Evolutionary conservation across 192 early-diverging fungal species (phyloP).

Genomic region (Geranomyces michiganensis): DNA sequence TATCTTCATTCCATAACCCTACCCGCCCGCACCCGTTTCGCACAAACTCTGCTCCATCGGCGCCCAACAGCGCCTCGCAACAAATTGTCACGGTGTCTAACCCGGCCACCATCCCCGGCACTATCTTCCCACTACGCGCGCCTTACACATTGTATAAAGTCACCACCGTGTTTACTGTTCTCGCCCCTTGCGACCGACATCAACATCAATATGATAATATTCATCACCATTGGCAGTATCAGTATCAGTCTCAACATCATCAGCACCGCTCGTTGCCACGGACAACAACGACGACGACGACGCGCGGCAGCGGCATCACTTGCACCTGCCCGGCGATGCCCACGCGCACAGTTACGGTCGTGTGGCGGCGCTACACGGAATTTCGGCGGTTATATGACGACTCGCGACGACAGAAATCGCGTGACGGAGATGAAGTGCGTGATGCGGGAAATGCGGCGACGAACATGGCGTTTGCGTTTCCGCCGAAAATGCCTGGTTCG

Average conservation of each 20-base stretch:
- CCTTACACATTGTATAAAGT: conserved; percentile 8
- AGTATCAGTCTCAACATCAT: too few species aligned
- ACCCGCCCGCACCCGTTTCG: too few species aligned
- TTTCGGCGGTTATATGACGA: not conserved
- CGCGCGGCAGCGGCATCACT: not conserved
- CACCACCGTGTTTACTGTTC: not conserved
- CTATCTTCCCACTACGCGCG: not conserved
- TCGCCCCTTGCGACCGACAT: not conserved
- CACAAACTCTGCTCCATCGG: too few species aligned
- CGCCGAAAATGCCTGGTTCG: not conserved
- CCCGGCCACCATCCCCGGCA: not conserved
- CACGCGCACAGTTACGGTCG: not conserved
- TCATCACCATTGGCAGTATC: too few species aligned
- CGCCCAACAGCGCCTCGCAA: not conserved
- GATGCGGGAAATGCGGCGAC: not conserved
- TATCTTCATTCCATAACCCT: too few species aligned
- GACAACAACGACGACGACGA: too few species aligned
- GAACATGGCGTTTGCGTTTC: not conserved
- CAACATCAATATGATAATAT: not conserved
- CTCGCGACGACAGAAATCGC: not conserved
- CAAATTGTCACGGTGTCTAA: not conserved
- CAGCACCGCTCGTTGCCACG: too few species aligned
- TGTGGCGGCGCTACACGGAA: not conserved
- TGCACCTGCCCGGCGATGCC: not conserved
- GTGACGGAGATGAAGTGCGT: not conserved